Conservation (phyloP, 208 protist species). For the Acanthamoeba sp. region DNA sequence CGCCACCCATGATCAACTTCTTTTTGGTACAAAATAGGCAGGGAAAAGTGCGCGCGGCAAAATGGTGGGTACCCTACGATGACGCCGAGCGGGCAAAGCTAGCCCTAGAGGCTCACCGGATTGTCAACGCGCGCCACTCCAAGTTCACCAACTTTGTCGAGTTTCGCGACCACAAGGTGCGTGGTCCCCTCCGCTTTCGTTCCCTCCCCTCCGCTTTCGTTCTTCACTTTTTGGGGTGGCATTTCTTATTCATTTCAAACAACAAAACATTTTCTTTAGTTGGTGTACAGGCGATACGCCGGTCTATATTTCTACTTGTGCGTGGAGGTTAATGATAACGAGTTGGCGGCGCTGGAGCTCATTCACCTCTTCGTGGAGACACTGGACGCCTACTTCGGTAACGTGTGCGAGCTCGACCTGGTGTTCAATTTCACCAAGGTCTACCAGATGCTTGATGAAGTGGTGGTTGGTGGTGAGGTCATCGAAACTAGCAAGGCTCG, state of each 20-base stretch:
- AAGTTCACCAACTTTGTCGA: conserved; percentile 95
- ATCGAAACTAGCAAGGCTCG: conserved; percentile 96
- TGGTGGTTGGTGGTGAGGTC: conserved; percentile 98
- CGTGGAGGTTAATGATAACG: conserved; percentile 98
- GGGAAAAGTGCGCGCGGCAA: conserved; percentile 98
- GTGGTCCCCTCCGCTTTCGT: not conserved
- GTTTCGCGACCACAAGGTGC: conserved; percentile 95
- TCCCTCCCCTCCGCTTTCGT: not conserved
- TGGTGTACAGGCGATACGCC: conserved; percentile 98
- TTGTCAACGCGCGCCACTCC: conserved; percentile 96
- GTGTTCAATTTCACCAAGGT: conserved; percentile 99
- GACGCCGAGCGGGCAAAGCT: conserved; percentile 96
- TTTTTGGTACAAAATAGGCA: conserved; percentile 99
- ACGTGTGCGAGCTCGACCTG: conserved; percentile 99
- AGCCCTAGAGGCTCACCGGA: conserved; percentile 96
- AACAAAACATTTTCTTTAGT: not conserved
- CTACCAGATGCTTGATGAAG: conserved; percentile 98
- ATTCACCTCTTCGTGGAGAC: conserved; percentile 91
- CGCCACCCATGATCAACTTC: conserved; percentile 95
- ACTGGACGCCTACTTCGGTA: conserved; percentile 99
- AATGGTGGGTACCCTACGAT: conserved; percentile 96
- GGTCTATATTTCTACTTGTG: conserved; percentile 99
- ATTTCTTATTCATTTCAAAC: not conserved
- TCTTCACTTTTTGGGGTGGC: not conserved
- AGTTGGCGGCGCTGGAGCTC: conserved; percentile 97